Evolutionary conservation across 768 basidiomycete genomes (phyloP).

Genomic region (Naganishia friedmannii): DNA sequence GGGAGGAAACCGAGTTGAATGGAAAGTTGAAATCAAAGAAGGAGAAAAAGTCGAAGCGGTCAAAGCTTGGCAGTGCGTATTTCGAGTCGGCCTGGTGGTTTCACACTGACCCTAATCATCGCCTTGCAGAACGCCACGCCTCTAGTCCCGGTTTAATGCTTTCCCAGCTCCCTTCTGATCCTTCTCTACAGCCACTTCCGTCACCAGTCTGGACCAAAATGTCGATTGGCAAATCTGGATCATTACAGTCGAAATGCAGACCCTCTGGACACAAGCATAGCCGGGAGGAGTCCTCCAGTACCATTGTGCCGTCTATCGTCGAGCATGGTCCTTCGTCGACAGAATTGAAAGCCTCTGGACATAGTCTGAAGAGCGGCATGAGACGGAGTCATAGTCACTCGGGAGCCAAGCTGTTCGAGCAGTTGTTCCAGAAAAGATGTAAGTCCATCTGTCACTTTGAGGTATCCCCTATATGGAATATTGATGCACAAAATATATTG

Average conservation of each 20-base stretch:
- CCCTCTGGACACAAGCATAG: not conserved
- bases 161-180: not conserved
- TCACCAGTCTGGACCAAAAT: slow-evolving; percentile 8
- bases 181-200: not conserved
- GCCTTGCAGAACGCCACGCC: slow-evolving; percentile 18
- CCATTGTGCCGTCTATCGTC: slow-evolving; percentile 5
- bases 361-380: not conserved
- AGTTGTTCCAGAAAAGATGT: slow-evolving; percentile 27
- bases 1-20: not conserved
- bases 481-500: not conserved
- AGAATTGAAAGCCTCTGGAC: not conserved
- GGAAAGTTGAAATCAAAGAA: slow-evolving; percentile 6
- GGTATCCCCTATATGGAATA: not conserved
- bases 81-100: not conserved
- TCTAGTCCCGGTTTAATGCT: slow-evolving; percentile 19
- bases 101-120: not conserved
- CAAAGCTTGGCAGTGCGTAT: slow-evolving; percentile 25
- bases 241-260: not conserved
- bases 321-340: not conserved
- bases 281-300: not conserved
- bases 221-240: slow-evolving; percentile 2
- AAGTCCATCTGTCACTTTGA: not conserved
- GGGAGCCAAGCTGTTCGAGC: slow-evolving; percentile 26
- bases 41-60: slow-evolving; percentile 24
- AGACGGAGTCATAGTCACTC: slow-evolving; percentile 26